Percentiles rank a stretch among this genome's conserved stretches.
Conservation (phyloP, 2,329 filamentous ascomycete species). For the Penicillium sp. region DNA sequence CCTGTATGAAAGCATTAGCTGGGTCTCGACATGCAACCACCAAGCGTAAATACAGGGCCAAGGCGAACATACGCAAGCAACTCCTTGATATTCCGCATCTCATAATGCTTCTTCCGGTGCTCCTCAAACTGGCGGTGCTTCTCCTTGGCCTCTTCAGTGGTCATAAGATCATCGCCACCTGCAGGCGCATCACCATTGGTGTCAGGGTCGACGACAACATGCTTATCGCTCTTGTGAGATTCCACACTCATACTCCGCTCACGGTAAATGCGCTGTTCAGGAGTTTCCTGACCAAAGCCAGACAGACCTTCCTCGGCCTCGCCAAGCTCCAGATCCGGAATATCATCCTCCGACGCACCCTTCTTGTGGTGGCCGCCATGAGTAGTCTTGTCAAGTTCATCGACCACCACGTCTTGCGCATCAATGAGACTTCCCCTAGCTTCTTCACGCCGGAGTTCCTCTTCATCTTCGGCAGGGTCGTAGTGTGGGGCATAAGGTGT, state of each 20-base stretch:
- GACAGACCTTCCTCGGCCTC: slow-evolving; percentile 77
- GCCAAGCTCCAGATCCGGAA: slow-evolving; percentile 87
- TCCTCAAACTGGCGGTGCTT: slow-evolving; percentile 93
- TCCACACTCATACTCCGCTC: slow-evolving; percentile 47
- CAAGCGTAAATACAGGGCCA: background rate
- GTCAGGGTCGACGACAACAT: slow-evolving; percentile 73
- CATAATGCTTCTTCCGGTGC: slow-evolving; percentile 94
- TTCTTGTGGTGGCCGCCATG: slow-evolving; percentile 49
- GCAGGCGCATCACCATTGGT: slow-evolving; percentile 42
- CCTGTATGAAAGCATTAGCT: slow-evolving; percentile 29
- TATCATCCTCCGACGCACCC: slow-evolving; percentile 69
- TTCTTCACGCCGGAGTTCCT: slow-evolving; percentile 55
- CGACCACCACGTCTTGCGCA: slow-evolving; percentile 69
- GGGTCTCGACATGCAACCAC: slow-evolving; percentile 1
- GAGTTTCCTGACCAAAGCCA: background rate
- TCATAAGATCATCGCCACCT: slow-evolving; percentile 55
- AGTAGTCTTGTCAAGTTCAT: slow-evolving; percentile 63
- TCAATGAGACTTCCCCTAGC: slow-evolving; percentile 57
- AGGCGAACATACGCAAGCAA: slow-evolving; percentile 68
- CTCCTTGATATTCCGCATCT: slow-evolving; percentile 93
- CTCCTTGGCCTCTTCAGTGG: slow-evolving; percentile 73
- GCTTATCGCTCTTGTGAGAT: slow-evolving; percentile 62
- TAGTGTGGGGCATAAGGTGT: slow-evolving; percentile 94
- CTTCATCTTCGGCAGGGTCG: slow-evolving; percentile 84
- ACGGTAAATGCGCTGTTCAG: slow-evolving; percentile 43